Conservation (phyloP, 1,139 yeast genomes). For the Petasospora rhodanensis region DNA sequence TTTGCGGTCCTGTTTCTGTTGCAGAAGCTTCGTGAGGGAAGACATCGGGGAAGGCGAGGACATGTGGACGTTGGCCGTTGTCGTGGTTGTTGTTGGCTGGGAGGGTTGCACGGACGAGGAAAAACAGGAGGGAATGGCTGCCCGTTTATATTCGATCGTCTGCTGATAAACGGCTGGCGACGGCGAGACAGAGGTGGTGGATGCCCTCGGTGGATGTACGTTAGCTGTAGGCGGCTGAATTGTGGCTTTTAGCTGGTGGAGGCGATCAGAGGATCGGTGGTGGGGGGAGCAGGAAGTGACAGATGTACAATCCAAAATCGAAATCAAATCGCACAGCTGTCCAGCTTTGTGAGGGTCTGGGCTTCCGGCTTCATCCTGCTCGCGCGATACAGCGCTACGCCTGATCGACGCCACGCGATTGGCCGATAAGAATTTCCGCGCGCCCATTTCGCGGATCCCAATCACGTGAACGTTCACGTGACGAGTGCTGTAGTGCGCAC, state of each 20-base stretch:
- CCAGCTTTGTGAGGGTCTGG: neutral
- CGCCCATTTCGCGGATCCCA: too few species aligned
- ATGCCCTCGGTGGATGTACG: too few species aligned
- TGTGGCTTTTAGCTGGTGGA: too few species aligned
- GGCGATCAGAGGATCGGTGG: constrained; percentile 1
- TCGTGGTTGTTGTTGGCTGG: neutral
- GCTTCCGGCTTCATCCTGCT: neutral
- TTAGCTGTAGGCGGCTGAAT: too few species aligned
- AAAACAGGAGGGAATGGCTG: neutral
- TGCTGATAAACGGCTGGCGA: too few species aligned
- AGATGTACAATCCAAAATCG: too few species aligned
- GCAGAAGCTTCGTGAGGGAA: constrained; percentile 24
- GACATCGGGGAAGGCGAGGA: constrained; percentile 21
- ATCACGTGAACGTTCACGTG: too few species aligned
- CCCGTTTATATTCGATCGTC: too few species aligned
- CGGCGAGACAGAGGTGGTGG: too few species aligned
- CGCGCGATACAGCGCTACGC: constrained; percentile 2
- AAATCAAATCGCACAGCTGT: neutral
- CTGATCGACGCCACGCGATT: constrained; percentile 1
- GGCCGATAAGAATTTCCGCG: constrained; percentile 10
- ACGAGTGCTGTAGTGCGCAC: too few species aligned
- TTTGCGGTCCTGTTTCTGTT: constrained; percentile 19
- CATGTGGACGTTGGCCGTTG: neutral
- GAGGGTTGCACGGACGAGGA: neutral
- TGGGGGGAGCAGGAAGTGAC: neutral